phyloP scores from a whole-genome alignment of 192 early-diverging fungal genomes.

The Jimgerdemannia flammicorona region DNA sequence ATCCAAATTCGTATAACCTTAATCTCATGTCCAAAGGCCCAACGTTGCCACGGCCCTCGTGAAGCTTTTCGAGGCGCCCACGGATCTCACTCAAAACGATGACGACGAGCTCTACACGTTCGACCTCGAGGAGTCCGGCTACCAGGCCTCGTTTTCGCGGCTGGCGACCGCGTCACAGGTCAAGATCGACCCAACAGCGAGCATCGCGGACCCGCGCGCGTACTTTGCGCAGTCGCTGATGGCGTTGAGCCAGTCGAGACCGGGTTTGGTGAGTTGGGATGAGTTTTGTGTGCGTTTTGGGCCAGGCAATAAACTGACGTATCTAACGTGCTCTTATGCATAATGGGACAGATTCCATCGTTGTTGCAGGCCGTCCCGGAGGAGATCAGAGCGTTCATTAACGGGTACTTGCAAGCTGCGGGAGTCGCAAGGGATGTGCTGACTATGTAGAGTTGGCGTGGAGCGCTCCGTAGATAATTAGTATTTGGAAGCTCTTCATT shows the following conservation, averaged over 20 bases:
- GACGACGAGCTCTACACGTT: constrained; percentile 59
- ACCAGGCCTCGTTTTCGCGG: constrained; percentile 80
- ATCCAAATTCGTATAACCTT: too few relatives aligned
- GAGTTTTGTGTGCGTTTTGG: background rate
- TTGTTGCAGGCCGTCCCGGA: too few relatives aligned
- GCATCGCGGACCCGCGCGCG: constrained; percentile 40
- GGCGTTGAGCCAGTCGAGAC: constrained; percentile 37
- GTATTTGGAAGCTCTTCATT: background rate
- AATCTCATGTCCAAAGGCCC: too few relatives aligned
- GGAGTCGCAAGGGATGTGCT: too few relatives aligned
- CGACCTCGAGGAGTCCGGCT: constrained; percentile 81
- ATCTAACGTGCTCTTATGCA: too few relatives aligned
- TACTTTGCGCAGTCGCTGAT: constrained; percentile 49
- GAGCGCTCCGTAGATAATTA: background rate
- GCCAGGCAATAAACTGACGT: too few relatives aligned
- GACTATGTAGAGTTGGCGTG: too few relatives aligned
- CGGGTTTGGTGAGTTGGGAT: constrained; percentile 30
- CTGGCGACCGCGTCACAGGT: constrained; percentile 65
- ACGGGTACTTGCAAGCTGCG: too few relatives aligned
- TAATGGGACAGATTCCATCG: too few relatives aligned
- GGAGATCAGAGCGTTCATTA: too few relatives aligned
- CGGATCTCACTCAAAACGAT: constrained; percentile 36
- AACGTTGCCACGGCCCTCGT: constrained; percentile 45
- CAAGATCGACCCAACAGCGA: constrained; percentile 62
- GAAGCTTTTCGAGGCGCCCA: constrained; percentile 56